Evolutionary conservation across 257 asterid species (phyloP).

Genomic region (Nyctanthes arbortristis): DNA sequence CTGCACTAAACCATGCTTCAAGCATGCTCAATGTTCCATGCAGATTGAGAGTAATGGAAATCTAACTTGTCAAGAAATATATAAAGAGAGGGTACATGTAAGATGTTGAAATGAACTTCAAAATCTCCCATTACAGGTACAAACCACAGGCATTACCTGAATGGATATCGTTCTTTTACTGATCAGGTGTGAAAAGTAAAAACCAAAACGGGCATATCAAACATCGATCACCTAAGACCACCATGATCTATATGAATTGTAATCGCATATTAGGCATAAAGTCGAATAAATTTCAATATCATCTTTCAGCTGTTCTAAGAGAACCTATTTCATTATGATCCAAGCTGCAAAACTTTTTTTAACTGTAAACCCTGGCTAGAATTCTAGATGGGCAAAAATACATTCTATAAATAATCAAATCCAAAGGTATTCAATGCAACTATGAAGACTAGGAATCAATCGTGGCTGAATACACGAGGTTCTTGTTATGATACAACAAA

Average conservation of each 20-base stretch:
- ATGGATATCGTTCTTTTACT: not conserved
- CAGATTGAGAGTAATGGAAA: not conserved
- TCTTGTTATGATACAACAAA: constrained; percentile 9
- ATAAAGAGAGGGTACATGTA: not conserved
- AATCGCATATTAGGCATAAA: not conserved
- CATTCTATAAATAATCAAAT: not conserved
- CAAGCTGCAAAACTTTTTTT: constrained; percentile 21
- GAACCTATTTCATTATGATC: constrained; percentile 14
- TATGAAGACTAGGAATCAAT: not conserved
- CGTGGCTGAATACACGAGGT: not conserved
- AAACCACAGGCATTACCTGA: not conserved
- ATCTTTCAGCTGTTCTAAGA: no score
- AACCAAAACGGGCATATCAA: not conserved
- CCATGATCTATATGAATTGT: not conserved
- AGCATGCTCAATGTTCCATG: not conserved
- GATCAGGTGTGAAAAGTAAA: not conserved
- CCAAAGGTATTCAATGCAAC: not conserved
- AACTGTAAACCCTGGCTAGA: not conserved
- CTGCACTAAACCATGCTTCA: not conserved
- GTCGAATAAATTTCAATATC: not conserved
- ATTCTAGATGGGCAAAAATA: not conserved
- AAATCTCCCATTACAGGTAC: not conserved
- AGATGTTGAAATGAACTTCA: not conserved
- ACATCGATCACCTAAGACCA: not conserved
- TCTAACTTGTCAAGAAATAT: not conserved